Percentiles rank a stretch among this genome's conserved stretches.
These are phyloP conservation scores for Hirsutella rhossiliensis DNA, from an alignment of 2,329 filamentous ascomycete genomes.

Conservation along the genomic window DNA sequence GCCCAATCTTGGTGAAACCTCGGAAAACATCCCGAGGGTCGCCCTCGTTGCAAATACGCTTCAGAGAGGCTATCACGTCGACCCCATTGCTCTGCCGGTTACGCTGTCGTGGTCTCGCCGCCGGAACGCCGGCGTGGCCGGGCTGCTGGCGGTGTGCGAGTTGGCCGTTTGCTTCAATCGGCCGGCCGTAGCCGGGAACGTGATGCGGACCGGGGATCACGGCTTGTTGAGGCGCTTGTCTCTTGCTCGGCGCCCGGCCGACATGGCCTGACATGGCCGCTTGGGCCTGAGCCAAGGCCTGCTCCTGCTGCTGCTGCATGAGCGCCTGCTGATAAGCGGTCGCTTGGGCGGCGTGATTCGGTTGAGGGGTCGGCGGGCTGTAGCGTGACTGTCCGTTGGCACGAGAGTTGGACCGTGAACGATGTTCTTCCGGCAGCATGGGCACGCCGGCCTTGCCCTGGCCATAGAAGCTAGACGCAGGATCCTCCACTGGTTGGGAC, in stretches of 20 bases:
- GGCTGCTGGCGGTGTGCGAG: constrained; percentile 23
- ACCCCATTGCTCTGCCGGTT: constrained; percentile 66
- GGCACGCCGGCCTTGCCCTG: constrained; percentile 42
- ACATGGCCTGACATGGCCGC: constrained; percentile 63
- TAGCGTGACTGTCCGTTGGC: constrained; percentile 41
- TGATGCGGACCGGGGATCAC: constrained; percentile 11
- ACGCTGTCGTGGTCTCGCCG: constrained; percentile 61
- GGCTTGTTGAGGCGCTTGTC: constrained; percentile 30
- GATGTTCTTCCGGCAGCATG: constrained; percentile 55
- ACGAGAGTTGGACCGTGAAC: constrained; percentile 57
- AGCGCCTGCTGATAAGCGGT: constrained; percentile 49
- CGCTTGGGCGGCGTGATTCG: constrained; percentile 24
- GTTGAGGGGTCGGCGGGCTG: constrained; percentile 29
- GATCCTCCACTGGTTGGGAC: constrained; percentile 45
- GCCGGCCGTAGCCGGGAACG: constrained; percentile 14
- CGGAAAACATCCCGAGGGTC: constrained; percentile 84
- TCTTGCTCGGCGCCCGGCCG: constrained; percentile 63
- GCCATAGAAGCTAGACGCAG: constrained; percentile 28
- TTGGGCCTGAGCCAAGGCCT: constrained; percentile 69
- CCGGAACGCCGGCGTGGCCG: constrained; percentile 27
- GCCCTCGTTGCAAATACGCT: constrained; percentile 79
- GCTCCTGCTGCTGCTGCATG: constrained; percentile 75
- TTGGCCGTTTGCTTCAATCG: constrained; percentile 18
- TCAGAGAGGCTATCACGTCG: constrained; percentile 73
- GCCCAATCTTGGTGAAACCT: constrained; percentile 86